phyloP scores from a whole-genome alignment of 2,329 filamentous ascomycete species.

The Pezicula neosporulosa region DNA sequence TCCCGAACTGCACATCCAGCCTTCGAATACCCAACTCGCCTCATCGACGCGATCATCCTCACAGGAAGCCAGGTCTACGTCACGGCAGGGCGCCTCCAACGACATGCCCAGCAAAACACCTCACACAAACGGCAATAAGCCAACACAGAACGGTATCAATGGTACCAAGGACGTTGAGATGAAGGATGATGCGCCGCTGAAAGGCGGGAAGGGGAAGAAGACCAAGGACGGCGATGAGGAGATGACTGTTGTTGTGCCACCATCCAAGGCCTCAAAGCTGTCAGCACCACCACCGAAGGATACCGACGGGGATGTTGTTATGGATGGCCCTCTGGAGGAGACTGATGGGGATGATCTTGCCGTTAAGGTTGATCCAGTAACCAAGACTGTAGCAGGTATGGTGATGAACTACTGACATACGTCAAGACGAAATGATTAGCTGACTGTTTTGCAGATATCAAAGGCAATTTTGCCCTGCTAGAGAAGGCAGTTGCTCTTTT shows the following conservation, averaged over 20 bases:
- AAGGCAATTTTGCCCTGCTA: slow-evolving; percentile 86
- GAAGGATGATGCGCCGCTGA: slow-evolving; percentile 60
- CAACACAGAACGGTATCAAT: slow-evolving; percentile 64
- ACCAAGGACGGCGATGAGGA: slow-evolving; percentile 68
- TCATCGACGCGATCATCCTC: slow-evolving; percentile 18
- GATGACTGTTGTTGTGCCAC: slow-evolving; percentile 79
- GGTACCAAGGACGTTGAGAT: slow-evolving; percentile 68
- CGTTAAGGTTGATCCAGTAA: slow-evolving; percentile 56
- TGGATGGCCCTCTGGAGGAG: slow-evolving; percentile 51
- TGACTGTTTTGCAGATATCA: slow-evolving; percentile 67
- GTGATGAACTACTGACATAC: slow-evolving; percentile 4
- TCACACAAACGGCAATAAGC: slow-evolving; percentile 62
- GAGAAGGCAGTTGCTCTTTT: slow-evolving; percentile 91
- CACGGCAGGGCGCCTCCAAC: slow-evolving; percentile 18
- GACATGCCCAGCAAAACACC: slow-evolving; percentile 71
- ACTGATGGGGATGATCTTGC: slow-evolving; percentile 32
- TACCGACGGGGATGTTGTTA: slow-evolving; percentile 66
- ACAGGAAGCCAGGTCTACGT: slow-evolving; percentile 14
- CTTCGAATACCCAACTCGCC: not conserved
- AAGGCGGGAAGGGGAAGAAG: slow-evolving; percentile 63
- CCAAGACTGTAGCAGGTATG: slow-evolving; percentile 59
- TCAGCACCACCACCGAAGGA: slow-evolving; percentile 54
- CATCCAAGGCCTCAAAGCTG: slow-evolving; percentile 61
- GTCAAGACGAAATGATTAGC: not conserved
- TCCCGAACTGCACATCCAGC: not conserved